Conservation (phyloP, 1,139 yeast genomes). For the Suhomyces wounanorum region DNA sequence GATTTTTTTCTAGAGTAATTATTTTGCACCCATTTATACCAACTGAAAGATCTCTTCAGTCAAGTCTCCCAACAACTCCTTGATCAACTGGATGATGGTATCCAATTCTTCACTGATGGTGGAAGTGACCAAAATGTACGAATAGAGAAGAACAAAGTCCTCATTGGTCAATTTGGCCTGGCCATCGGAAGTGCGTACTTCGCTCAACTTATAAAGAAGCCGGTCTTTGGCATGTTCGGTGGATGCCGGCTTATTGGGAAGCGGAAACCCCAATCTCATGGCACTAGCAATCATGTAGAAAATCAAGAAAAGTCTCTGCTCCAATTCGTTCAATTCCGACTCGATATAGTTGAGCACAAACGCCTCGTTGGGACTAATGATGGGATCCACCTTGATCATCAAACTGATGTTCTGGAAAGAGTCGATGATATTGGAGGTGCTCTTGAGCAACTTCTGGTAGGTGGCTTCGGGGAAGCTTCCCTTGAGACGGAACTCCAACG, state of each 20-base stretch:
- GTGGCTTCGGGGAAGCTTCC: constrained; percentile 65
- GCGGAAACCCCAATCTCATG: constrained; percentile 70
- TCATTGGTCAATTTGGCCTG: constrained; percentile 48
- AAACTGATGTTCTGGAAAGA: constrained; percentile 73
- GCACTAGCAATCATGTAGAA: constrained; percentile 83
- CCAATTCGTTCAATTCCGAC: constrained; percentile 65
- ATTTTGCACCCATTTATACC: constrained; percentile 21
- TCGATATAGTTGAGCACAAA: constrained; percentile 57
- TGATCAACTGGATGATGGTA: constrained; percentile 53
- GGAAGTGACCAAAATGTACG: constrained; percentile 72
- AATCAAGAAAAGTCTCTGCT: constrained; percentile 68
- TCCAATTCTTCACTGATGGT: constrained; percentile 68
- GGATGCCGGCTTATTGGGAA: constrained; percentile 76
- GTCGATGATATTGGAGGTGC: constrained; percentile 69
- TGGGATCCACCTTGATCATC: constrained; percentile 64
- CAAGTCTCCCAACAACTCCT: constrained; percentile 63
- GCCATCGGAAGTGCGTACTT: constrained; percentile 30
- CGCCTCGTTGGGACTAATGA: constrained; percentile 54
- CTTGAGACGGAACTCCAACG: constrained; percentile 71
- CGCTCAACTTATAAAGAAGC: constrained; percentile 62
- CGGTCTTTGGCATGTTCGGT: constrained; percentile 76
- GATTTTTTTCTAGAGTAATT: no score
- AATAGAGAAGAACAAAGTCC: constrained; percentile 74
- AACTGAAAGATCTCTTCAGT: constrained; percentile 54
- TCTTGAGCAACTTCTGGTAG: constrained; percentile 52